Percentiles rank a stretch among this genome's conserved stretches.
phyloP scores from a whole-genome alignment of 2,329 filamentous ascomycete genomes.

The Macrophomina pseudophaseolina region DNA sequence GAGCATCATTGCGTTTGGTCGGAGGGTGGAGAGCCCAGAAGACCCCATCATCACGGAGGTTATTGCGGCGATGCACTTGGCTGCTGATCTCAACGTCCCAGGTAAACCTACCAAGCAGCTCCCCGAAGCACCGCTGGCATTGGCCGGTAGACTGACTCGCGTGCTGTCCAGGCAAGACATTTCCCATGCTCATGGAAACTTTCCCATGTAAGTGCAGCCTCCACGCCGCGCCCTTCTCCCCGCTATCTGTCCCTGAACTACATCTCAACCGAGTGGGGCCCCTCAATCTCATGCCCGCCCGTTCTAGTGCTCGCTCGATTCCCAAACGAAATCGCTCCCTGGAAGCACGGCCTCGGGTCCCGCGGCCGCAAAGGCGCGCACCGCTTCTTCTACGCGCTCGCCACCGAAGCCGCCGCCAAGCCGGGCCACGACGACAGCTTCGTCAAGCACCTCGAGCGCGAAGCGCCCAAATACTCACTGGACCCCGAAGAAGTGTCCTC shows the following conservation, averaged over 20 bases:
- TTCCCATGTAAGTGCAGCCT: conserved; percentile 46
- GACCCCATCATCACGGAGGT: conserved; percentile 66
- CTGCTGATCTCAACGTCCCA: conserved; percentile 57
- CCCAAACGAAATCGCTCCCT: conserved; percentile 37
- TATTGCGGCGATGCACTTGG: conserved; percentile 63
- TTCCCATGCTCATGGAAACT: conserved; percentile 63
- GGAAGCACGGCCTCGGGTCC: conserved; percentile 42
- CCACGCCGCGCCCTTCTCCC: conserved; percentile 43
- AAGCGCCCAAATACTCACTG: conserved; percentile 37
- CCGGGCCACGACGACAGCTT: conserved; percentile 42
- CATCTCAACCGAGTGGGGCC: conserved; percentile 30
- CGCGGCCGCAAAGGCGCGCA: conserved; percentile 36
- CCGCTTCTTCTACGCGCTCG: conserved; percentile 44
- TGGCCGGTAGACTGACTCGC: conserved; percentile 54
- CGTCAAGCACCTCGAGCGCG: conserved; percentile 50
- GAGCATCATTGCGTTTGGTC: conserved; percentile 62
- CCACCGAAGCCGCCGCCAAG: conserved; percentile 34
- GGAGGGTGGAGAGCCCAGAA: conserved; percentile 55
- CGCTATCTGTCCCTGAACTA: conserved; percentile 46
- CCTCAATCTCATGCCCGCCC: conserved; percentile 19
- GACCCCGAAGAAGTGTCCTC: conserved; percentile 39
- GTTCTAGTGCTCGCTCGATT: conserved; percentile 35
- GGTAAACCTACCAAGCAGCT: conserved; percentile 18
- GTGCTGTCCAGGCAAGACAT: conserved; percentile 52
- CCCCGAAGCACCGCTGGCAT: conserved; percentile 31